Evolutionary conservation across 345 rosid genomes (phyloP).

Genomic region (Iberis pinnata): DNA sequence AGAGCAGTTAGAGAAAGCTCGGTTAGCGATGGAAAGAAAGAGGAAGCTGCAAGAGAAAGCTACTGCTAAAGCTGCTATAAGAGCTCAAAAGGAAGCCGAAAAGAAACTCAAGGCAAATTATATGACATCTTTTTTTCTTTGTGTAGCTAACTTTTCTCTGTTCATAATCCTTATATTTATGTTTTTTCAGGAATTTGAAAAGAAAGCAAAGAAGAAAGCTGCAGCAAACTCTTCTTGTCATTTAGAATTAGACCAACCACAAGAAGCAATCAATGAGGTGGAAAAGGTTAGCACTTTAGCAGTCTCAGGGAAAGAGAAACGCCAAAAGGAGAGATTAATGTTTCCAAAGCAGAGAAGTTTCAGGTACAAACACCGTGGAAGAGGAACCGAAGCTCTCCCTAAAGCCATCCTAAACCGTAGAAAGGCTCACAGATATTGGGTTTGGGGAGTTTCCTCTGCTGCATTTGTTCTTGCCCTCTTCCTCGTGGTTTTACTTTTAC

Average conservation of each 20-base stretch:
- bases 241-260: conserved; percentile 40
- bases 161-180: background rate
- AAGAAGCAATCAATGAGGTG: conserved; percentile 31
- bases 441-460: conserved; percentile 56
- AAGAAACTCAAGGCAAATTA: conserved; percentile 76
- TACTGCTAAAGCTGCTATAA: conserved; percentile 75
- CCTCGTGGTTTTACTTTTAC: conserved; percentile 35
- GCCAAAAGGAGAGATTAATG: conserved; percentile 23
- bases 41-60: conserved; percentile 81
- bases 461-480: conserved; percentile 36
- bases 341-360: conserved; percentile 40
- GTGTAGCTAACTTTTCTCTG: background rate
- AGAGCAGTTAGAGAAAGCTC: conserved; percentile 78
- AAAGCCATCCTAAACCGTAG: conserved; percentile 63
- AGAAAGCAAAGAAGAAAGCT: conserved; percentile 83
- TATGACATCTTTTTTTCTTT: background rate
- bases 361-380: conserved; percentile 44
- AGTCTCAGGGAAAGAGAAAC: conserved; percentile 35
- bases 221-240: conserved; percentile 28
- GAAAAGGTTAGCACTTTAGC: conserved; percentile 37
- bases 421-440: conserved; percentile 58
- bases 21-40: conserved; percentile 88
- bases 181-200: conserved; percentile 67
- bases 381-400: conserved; percentile 55
- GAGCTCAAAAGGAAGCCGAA: conserved; percentile 92